Evolutionary conservation across 2,329 filamentous ascomycete species (phyloP).

Genomic region (Coniochaeta ligniaria): DNA sequence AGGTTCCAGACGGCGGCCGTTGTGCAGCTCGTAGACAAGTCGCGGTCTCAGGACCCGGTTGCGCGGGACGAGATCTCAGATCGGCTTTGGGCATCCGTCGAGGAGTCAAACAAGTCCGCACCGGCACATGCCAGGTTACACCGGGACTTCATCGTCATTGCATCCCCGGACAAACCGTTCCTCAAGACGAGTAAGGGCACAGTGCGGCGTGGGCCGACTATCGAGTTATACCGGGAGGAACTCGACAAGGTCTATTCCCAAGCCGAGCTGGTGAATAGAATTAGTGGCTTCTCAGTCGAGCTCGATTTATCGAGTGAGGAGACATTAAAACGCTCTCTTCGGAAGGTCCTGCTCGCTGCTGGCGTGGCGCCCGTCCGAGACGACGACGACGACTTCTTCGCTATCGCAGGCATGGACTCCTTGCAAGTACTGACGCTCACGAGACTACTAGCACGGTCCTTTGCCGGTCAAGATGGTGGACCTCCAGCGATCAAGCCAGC

Average conservation of each 20-base stretch:
- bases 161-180: conserved; percentile 5
- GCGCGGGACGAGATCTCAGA: not conserved
- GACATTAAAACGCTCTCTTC: not conserved
- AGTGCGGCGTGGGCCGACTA: conserved; percentile 4
- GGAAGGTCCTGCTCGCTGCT: not conserved
- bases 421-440: conserved; percentile 1
- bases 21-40: conserved; percentile 4
- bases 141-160: conserved; percentile 7
- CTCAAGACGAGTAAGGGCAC: conserved; percentile 6
- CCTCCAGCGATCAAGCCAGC: not conserved
- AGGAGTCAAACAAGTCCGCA: conserved; percentile 6
- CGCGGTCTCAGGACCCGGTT: not conserved
- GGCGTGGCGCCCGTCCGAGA: not conserved
- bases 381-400: conserved; percentile 3
- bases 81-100: conserved; percentile 5
- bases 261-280: not conserved
- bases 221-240: conserved; percentile 4
- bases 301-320: not conserved
- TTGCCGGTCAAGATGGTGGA: not conserved
- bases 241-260: conserved; percentile 6
- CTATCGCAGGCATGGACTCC: conserved; percentile 2
- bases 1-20: conserved; percentile 4
- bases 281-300: not conserved
- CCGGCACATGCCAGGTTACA: conserved; percentile 7
- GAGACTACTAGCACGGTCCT: no score